A percentile compares a stretch with the other conserved stretches of the same genome.
These are phyloP conservation scores for Xerophyta viscosa DNA, from an alignment of 106 monocot species.

Conservation along the genomic window DNA sequence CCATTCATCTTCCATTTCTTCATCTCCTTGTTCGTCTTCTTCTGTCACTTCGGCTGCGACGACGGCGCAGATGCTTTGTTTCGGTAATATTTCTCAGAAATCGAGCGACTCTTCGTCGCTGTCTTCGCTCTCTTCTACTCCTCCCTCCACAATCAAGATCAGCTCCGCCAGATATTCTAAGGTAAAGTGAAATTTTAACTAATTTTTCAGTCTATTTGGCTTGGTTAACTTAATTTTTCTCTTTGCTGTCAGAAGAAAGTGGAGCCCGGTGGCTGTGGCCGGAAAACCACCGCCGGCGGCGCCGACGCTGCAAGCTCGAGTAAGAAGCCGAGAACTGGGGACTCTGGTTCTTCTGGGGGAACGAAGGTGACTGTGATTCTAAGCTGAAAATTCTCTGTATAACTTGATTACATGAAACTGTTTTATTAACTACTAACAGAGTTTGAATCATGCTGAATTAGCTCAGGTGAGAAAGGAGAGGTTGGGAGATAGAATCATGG, in stretches of 20 bases:
- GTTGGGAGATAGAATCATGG: constrained; percentile 36
- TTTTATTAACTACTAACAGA: not conserved
- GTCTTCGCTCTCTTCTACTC: constrained; percentile 33
- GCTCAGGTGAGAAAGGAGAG: constrained; percentile 35
- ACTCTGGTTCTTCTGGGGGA: not conserved
- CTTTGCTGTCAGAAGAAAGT: not conserved
- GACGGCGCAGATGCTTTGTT: constrained; percentile 7
- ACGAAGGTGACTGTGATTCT: constrained; percentile 7
- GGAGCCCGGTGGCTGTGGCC: not conserved
- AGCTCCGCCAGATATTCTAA: constrained; percentile 7
- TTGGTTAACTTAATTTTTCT: not conserved
- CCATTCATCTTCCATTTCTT: not conserved
- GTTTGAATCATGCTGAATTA: not conserved
- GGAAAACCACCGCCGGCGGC: not conserved
- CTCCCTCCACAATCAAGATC: constrained; percentile 9
- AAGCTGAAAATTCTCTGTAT: not conserved
- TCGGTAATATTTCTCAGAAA: constrained; percentile 11
- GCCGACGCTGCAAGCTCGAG: not conserved
- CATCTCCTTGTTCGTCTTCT: not conserved
- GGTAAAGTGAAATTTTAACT: not conserved
- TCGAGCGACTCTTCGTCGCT: constrained; percentile 22
- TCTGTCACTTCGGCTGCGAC: not conserved
- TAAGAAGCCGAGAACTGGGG: constrained; percentile 6
- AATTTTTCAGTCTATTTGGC: not conserved
- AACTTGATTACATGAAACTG: not conserved